Evolutionary conservation across 129 eudicot species (phyloP).

Genomic region (Solidago caesia): DNA sequence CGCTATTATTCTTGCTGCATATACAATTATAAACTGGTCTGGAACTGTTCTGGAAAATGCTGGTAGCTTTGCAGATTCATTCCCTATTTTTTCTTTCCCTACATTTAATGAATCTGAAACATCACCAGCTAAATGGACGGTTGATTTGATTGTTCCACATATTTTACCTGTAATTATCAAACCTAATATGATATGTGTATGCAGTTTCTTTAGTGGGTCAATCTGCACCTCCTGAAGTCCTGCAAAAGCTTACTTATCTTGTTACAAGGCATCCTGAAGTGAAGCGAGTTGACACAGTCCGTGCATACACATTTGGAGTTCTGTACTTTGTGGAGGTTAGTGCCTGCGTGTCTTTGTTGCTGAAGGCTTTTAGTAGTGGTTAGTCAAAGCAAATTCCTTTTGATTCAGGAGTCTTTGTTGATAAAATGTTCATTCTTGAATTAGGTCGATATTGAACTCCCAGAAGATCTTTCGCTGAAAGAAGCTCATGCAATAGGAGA

Average conservation of each 20-base stretch:
- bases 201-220: conserved; percentile 90
- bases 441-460: conserved; percentile 92
- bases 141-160: neutral
- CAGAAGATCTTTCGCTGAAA: conserved; percentile 74
- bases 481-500: conserved; percentile 89
- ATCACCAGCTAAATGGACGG: neutral
- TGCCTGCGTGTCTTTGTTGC: neutral
- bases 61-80: conserved; percentile 36
- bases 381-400: neutral
- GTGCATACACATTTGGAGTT: conserved; percentile 89
- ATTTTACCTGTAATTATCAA: neutral
- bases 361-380: neutral
- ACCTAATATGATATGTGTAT: conserved; percentile 10
- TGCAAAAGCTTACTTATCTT: conserved; percentile 86
- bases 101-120: no score
- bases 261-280: conserved; percentile 80
- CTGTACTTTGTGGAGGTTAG: conserved; percentile 83
- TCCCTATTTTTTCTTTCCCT: neutral
- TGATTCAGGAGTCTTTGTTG: neutral
- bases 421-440: neutral
- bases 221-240: conserved; percentile 86
- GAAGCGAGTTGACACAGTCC: conserved; percentile 86
- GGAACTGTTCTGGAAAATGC: conserved; percentile 91
- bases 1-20: conserved; percentile 78
- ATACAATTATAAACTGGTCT: conserved; percentile 85